phyloP scores from a whole-genome alignment of 768 basidiomycete genomes.

The Russula olivacea region DNA sequence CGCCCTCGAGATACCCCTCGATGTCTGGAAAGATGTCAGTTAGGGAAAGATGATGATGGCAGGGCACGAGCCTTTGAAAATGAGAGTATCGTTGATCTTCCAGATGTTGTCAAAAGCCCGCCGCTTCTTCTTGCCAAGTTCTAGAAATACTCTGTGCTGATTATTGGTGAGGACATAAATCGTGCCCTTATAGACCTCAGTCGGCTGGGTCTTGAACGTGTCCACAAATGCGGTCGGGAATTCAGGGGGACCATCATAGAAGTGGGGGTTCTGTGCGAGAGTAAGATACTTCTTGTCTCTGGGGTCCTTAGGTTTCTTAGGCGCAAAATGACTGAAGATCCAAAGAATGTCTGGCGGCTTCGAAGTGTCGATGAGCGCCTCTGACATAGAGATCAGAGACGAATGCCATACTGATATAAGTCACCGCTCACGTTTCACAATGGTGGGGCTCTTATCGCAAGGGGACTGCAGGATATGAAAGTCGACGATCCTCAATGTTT shows the following conservation, averaged over 20 bases:
- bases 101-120: slow-evolving; percentile 5
- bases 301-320: too few species aligned
- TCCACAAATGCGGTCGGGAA: not conserved
- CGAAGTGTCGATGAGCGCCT: not conserved
- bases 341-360: not conserved
- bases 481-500: not conserved
- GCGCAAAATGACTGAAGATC: not conserved
- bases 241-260: not conserved
- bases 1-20: not conserved
- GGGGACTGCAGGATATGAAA: not conserved
- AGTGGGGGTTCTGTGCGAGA: slow-evolving; percentile 10
- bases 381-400: not conserved
- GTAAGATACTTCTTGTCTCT: not conserved
- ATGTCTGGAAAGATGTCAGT: not conserved
- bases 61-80: not conserved
- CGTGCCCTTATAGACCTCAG: not conserved
- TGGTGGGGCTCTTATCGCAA: not conserved
- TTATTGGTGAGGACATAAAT: slow-evolving; percentile 5
- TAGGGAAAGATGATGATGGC: not conserved
- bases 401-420: not conserved
- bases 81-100: not conserved
- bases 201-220: not conserved
- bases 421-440: not conserved
- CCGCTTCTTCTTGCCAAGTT: not conserved
- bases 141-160: not conserved